Base-by-base conservation (phyloP, 208 protist species). In the Crithidia sp. region DNA sequence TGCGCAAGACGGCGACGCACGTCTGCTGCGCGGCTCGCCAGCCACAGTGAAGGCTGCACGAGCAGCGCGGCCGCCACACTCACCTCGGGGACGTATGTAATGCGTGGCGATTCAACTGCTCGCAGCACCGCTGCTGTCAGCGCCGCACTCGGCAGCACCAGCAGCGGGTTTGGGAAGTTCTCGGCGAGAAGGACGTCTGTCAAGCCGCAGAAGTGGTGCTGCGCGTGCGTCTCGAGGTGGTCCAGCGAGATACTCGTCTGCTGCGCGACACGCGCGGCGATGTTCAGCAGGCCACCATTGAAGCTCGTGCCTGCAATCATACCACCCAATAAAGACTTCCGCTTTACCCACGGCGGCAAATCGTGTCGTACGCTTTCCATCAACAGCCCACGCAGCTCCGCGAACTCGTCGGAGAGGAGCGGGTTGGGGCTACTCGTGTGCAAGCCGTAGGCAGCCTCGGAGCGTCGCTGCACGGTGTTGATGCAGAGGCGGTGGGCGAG, bases 201-300 rank as follows among this genome's bases (percentile, higher is more conserved):
- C 37, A 95, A 76, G 12, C 87, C 88, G 66, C 89, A 93, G 74
- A 91, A 96, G 64, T 93, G 88, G 69, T 90, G 77, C 67, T 81
- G 74, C 16, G 89, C 82, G 70, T 94, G 82, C 19, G 84, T 81
- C 40, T 91, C 82, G 10, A 96, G 81, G 64, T 94, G 86, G 10
- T 94, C 84, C 4, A 91, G 79, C 28, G 85, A 81, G 36, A 94
- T 64, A 49, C 68, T 61, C 47, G 82, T 82, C 54, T 84, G 77
- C 79, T 95, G 89, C 28, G 89, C 65, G n/a, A 93, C 81, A 3
- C 92, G 88, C 28, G 92, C 89, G n/a, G 88, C 89, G 43, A 86
- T 53, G 78, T 96, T 95, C 17, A 95, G 75, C 41, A 90, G 58
- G 10, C 92, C 87, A 40, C 88, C 90, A 60, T 95, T 95, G 70